A percentile compares a stretch with the other conserved stretches of the same genome.
These are phyloP conservation scores for Termitomyces sp. DNA, from an alignment of 768 basidiomycete species.

Conservation along the genomic window DNA sequence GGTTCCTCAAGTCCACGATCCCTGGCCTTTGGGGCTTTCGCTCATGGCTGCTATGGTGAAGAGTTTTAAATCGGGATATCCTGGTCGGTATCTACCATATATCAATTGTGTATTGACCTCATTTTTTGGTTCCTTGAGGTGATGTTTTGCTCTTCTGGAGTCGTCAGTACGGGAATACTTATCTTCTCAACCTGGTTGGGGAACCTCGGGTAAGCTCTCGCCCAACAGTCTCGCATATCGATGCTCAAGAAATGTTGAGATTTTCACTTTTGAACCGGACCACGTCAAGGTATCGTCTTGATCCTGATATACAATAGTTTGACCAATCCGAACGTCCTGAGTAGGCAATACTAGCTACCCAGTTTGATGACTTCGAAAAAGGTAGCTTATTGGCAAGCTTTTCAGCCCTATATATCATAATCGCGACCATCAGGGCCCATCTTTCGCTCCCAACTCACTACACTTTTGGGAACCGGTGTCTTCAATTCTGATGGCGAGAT, in stretches of 20 bases:
- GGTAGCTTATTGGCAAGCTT: slow-evolving; percentile 19
- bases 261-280: slow-evolving; percentile 43
- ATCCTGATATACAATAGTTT: neutral
- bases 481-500: slow-evolving; percentile 64
- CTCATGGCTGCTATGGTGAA: slow-evolving; percentile 21
- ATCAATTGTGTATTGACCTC: neutral
- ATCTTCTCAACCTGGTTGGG: slow-evolving; percentile 24
- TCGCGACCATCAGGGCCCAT: slow-evolving; percentile 20
- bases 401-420: neutral
- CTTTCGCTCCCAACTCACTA: slow-evolving; percentile 24
- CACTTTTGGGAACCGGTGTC: slow-evolving; percentile 52
- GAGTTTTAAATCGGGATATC: slow-evolving; percentile 24
- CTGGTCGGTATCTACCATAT: slow-evolving; percentile 16
- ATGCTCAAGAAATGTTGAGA: slow-evolving; percentile 19
- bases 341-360: slow-evolving; percentile 38
- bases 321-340: neutral
- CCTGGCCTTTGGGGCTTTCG: slow-evolving; percentile 35
- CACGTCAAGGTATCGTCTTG: slow-evolving; percentile 33
- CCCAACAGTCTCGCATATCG: too few species aligned
- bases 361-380: slow-evolving; percentile 47
- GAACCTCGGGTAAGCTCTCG: slow-evolving; percentile 26
- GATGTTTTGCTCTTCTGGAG: slow-evolving; percentile 25
- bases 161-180: slow-evolving; percentile 22
- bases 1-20: slow-evolving; percentile 30
- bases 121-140: slow-evolving; percentile 15